Evolutionary conservation across 2,329 filamentous ascomycete genomes (phyloP).

Genomic region (Daldinia sp.): DNA sequence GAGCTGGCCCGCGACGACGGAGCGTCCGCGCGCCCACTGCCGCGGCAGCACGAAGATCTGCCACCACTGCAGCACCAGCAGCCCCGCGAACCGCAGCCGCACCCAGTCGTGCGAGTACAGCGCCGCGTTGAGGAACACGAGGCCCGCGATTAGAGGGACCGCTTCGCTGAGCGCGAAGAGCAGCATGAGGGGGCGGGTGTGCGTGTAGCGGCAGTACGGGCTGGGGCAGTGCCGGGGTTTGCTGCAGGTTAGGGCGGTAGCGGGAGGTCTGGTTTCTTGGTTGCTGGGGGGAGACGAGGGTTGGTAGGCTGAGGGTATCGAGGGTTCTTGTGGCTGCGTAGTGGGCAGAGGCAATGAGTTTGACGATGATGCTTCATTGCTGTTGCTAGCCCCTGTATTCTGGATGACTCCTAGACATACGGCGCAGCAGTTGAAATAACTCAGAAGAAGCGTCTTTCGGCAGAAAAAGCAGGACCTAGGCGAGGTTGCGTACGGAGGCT

Average conservation of each 20-base stretch:
- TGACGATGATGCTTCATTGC: neutral
- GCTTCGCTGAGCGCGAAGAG: constrained; percentile 28
- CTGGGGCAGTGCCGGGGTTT: constrained; percentile 22
- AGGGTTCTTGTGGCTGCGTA: neutral
- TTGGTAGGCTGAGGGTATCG: neutral
- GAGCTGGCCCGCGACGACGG: constrained; percentile 28
- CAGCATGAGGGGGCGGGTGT: constrained; percentile 21
- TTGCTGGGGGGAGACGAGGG: neutral
- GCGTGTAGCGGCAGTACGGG: constrained; percentile 30
- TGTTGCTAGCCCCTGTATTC: neutral
- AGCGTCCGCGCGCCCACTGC: constrained; percentile 21
- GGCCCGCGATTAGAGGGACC: neutral
- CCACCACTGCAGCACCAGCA: constrained; percentile 36
- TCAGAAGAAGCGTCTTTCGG: constrained; percentile 33
- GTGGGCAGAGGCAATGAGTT: neutral
- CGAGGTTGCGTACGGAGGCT: neutral
- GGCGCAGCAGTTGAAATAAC: constrained; percentile 38
- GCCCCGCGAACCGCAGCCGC: constrained; percentile 25
- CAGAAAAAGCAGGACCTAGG: constrained; percentile 32
- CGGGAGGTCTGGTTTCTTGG: neutral
- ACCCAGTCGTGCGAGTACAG: constrained; percentile 28
- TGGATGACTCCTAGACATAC: constrained; percentile 30
- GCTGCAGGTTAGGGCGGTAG: neutral
- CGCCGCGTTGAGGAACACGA: constrained; percentile 19
- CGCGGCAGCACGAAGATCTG: constrained; percentile 36